phyloP scores from a whole-genome alignment of 2,329 filamentous ascomycete genomes.

The Paraphoma sp. region DNA sequence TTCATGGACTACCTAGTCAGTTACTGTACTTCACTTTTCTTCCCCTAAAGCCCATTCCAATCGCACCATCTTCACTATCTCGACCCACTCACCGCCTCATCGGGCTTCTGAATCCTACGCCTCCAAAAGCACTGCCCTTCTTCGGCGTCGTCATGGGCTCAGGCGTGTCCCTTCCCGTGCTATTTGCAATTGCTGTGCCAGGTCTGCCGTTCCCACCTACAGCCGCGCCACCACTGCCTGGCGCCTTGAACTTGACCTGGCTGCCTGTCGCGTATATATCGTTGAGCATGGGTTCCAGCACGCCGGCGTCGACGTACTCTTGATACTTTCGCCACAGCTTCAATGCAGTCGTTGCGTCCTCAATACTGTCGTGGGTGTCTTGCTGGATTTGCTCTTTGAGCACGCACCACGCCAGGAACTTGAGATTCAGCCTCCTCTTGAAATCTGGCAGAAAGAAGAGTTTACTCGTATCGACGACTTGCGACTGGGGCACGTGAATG shows the following conservation, averaged over 20 bases:
- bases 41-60: too few species aligned
- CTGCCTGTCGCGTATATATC: conserved; percentile 78
- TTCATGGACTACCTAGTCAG: too few species aligned
- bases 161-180: conserved; percentile 60
- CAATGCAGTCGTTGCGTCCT: conserved; percentile 90
- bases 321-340: conserved; percentile 89
- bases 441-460: conserved; percentile 84
- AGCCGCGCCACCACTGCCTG: conserved; percentile 29
- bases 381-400: conserved; percentile 94
- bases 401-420: conserved; percentile 86
- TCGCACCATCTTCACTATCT: neutral
- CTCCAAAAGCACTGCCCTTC: conserved; percentile 47
- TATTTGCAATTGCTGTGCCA: conserved; percentile 6
- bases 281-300: conserved; percentile 81
- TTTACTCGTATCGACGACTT: conserved; percentile 94
- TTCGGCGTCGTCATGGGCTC: conserved; percentile 62
- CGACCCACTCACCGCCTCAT: conserved; percentile 21
- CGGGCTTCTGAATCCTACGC: conserved; percentile 46
- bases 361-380: conserved; percentile 91
- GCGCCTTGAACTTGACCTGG: conserved; percentile 55
- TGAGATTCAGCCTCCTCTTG: conserved; percentile 85
- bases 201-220: conserved; percentile 8
- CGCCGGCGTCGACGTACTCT: conserved; percentile 85
- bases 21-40: too few species aligned
- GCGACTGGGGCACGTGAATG: conserved; percentile 87